phyloP scores from a whole-genome alignment of 2,329 filamentous ascomycete species.

The Cytospora piceae region DNA sequence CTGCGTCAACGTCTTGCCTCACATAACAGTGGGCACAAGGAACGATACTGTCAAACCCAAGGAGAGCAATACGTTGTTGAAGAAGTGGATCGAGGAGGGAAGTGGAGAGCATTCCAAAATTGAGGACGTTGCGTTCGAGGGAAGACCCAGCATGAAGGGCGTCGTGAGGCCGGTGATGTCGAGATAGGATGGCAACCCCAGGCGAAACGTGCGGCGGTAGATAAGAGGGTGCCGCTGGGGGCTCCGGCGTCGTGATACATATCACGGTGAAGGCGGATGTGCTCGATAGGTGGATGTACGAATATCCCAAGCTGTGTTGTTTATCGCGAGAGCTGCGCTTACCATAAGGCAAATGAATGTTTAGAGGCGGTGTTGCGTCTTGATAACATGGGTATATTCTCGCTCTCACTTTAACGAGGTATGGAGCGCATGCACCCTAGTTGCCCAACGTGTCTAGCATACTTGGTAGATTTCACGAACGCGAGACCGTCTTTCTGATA shows the following conservation, averaged over 20 bases:
- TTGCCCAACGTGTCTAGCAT: background rate
- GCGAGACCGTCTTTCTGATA: background rate
- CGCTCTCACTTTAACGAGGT: background rate
- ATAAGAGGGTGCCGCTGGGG: too few relatives aligned
- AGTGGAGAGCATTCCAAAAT: slow-evolving; percentile 49
- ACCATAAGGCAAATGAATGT: background rate
- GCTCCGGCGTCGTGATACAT: background rate
- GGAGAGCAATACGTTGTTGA: slow-evolving; percentile 87
- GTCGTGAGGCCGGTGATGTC: slow-evolving; percentile 53
- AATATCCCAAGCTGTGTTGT: background rate
- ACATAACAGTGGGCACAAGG: slow-evolving; percentile 88
- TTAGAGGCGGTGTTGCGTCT: background rate
- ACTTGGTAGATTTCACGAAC: background rate
- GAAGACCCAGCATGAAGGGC: slow-evolving; percentile 52
- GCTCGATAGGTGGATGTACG: background rate
- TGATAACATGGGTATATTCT: background rate
- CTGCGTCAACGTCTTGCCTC: slow-evolving; percentile 77
- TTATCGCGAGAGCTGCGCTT: background rate
- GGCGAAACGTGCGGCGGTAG: background rate
- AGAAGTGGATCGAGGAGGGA: slow-evolving; percentile 69
- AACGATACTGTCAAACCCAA: slow-evolving; percentile 79
- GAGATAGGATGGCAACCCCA: slow-evolving; percentile 41
- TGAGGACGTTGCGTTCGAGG: slow-evolving; percentile 53
- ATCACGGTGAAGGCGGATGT: background rate
- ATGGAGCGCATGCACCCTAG: background rate